Evolutionary conservation across 2,329 filamentous ascomycete genomes (phyloP).

Genomic region (Aschersonia sp.): DNA sequence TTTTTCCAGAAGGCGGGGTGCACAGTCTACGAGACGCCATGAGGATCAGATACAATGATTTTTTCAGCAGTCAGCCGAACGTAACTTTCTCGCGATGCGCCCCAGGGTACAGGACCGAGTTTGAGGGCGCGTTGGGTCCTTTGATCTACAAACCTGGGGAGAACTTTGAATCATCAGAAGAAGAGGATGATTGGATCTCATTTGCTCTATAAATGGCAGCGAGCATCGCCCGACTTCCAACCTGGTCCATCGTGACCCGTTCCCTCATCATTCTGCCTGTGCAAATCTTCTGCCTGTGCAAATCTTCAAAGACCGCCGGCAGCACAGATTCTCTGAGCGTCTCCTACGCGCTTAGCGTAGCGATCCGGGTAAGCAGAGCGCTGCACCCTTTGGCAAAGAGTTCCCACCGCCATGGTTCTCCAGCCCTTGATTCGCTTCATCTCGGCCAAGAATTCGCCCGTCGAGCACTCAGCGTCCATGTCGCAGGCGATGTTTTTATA

Average conservation of each 20-base stretch:
- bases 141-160: background rate
- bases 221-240: background rate
- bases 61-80: constrained; percentile 29
- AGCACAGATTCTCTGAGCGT: constrained; percentile 7
- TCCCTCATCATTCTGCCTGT: too few species aligned
- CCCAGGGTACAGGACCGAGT: constrained; percentile 31
- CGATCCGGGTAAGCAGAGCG: constrained; percentile 8
- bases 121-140: constrained; percentile 2
- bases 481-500: constrained; percentile 9
- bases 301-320: constrained; percentile 7
- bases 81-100: constrained; percentile 40
- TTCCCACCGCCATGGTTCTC: constrained; percentile 8
- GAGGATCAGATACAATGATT: constrained; percentile 28
- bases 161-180: background rate
- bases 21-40: constrained; percentile 36
- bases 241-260: too few species aligned
- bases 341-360: constrained; percentile 7
- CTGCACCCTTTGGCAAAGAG: constrained; percentile 12
- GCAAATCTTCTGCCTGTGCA: too few species aligned
- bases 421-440: constrained; percentile 9
- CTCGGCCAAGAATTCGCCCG: constrained; percentile 8
- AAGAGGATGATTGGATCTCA: constrained; percentile 1
- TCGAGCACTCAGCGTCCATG: constrained; percentile 10
- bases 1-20: constrained; percentile 40
- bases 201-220: background rate